Base-by-base conservation (phyloP, 2,329 filamentous ascomycete species). In the Pseudocercospora crystallina region DNA sequence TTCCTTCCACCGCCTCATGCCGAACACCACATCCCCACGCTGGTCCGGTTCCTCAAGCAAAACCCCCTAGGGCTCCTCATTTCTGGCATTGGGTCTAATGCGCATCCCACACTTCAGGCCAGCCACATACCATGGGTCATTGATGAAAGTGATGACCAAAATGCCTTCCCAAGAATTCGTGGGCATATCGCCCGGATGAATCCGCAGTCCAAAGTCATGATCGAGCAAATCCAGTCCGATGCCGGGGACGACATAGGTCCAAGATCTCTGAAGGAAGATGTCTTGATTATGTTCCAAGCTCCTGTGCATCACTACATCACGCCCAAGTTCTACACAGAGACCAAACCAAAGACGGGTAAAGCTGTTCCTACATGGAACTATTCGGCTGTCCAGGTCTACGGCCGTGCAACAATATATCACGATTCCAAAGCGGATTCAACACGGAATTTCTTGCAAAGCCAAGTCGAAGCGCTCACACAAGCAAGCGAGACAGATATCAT, bases 311-410 rank as follows among this genome's bases (percentile, higher is more conserved):
- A 84, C 67, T 87, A 87, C 58, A 78, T 87, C 5, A 86, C 84
- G 0, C 82, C 84, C 1, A 83, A 85, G 53, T 87, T 86, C 68
- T 87, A 87, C 70, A 74, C 70, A 9, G 76, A 82, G 57, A 86
- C 84, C 1, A 87, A 87, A 63, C 84, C 83, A 0, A 64, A 61
- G 0, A 83, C 78, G 0, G 84, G 77, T 9, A 87, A 87, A 58
- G 84, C 86, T 0, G 84, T 42, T 2, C 83, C 83, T 0, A 88
- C 84, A 0, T 87, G 84, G 85, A 83, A 88, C 65, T 88, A 87
- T 59, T 73, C 81, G 0, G 82, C 84, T 0, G 83, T 77, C 0
- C 82, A 87, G 66, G 81, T 74, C 0, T 86, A 86, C 58, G 84
- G 84, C 1, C 74, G 66, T 1, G 79, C 80, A 1, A 78, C 54